Evolutionary conservation across 305 asterid species (phyloP).

Genomic region (Fraxinus xanthoxyloides): DNA sequence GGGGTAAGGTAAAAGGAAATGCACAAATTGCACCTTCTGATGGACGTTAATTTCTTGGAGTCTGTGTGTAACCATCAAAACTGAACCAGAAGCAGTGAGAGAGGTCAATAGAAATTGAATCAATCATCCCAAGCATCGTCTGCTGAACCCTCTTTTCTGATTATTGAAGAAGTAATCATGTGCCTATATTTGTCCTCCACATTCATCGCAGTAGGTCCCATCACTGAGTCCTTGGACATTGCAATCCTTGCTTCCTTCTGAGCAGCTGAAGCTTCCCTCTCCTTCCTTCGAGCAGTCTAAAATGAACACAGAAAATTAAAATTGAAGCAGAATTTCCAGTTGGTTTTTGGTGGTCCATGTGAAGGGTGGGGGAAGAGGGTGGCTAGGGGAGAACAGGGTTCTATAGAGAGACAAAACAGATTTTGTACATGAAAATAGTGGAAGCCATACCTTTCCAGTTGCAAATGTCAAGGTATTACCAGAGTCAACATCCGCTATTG

Average conservation of each 20-base stretch:
- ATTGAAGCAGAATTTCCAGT: background rate
- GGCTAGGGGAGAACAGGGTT: background rate
- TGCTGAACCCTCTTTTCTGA: conserved; percentile 70
- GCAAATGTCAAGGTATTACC: conserved; percentile 66
- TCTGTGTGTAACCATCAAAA: background rate
- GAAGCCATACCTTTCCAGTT: conserved; percentile 65
- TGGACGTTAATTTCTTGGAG: background rate
- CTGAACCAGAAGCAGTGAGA: background rate
- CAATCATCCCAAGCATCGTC: conserved; percentile 91
- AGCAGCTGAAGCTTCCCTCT: conserved; percentile 76
- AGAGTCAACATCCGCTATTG: conserved; percentile 70
- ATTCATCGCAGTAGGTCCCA: conserved; percentile 46
- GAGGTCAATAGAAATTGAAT: conserved; percentile 10
- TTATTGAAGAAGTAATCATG: conserved; percentile 60
- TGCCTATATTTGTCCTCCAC: conserved; percentile 80
- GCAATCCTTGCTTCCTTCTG: conserved; percentile 56
- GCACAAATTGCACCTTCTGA: conserved; percentile 6
- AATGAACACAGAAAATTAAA: background rate
- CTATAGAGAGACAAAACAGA: background rate
- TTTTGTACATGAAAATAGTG: conserved; percentile 7
- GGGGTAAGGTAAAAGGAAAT: background rate
- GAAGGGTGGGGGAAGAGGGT: background rate
- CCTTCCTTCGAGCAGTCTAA: conserved; percentile 78
- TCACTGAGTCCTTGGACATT: conserved; percentile 48
- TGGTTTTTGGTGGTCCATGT: background rate